Base-by-base conservation (phyloP, 805 yeast genomes). In the Kregervanrija fluxuum region DNA sequence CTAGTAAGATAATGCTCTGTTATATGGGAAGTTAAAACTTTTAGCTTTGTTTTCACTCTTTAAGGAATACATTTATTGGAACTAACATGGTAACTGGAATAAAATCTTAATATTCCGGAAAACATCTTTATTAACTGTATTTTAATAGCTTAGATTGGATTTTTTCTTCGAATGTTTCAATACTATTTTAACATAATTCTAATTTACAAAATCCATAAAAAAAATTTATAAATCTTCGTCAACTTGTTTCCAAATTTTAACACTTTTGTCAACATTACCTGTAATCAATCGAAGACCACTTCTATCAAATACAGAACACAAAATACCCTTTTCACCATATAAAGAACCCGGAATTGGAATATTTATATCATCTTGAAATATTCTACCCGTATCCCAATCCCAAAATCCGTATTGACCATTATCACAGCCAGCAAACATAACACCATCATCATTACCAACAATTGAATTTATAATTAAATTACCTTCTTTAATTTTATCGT, bases 211-310 rank as follows among this genome's bases (percentile, higher is more conserved):
- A 35, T 35, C 3, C 16, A 35, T 22, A 22, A 4, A 22, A 22
- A 22, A 22, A 6, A 8, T 22, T 22, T 22, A 48, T 39, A 38
- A 17, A 13, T 44, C 33, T 37, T 61, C 63, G n/a, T 64, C 60
- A 40, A 61, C 64, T 48, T 75, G 77, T 41, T 68, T 73, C 91
- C 93, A 87, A 1, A 86, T 68, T 59, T 83, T 85, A 35, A 87
- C 77, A 59, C 85, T 80, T 59, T 90, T 90, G 63, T 91, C 98
- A n/a, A 86, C 80, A 54, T 86, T 95, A 40, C 96, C 88, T 1
- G 96, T 86, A 15, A 93, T 73, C 46, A 93, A 65, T 39, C 96
- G 73, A 53, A 80, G 64, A 0, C 97, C 96, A 47, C 88, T 80
- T 59, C 71, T 67, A 61, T 93, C 97, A 60, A 88, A 88, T 2